Evolutionary conservation across 345 rosid species (phyloP), one percentile per base, ranked within the genome.

Genomic region (Syzygium jambos): DNA sequence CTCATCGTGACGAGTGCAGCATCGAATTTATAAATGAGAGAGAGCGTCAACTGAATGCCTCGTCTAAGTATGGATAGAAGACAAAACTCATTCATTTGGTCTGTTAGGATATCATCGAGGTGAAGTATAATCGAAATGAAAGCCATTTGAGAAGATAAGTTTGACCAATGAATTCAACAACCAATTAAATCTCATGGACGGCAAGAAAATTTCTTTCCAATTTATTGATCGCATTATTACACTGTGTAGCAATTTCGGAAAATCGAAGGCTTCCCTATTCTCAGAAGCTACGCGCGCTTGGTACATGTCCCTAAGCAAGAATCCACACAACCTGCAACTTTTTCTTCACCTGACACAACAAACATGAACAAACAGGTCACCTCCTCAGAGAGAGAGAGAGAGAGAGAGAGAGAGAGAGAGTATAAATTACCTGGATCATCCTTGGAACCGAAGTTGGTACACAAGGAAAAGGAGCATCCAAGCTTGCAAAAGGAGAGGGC

Each of bases 361-460:
- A 25, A 25, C 7, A 57, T 57, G 65, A 30, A 53, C 23, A 14
- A 21, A 52, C 34, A 34, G 23, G 21, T 85, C 22, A 85, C 34
- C 34, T 61, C 73, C 25, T 56, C 27, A 4, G 29, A 23, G 63
- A 23, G 63, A 23, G 46, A 43, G 46, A 34, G 49, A 78, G 38
- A 78, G 14, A 38, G 51, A 49, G 51, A 49, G 51, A 49, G 51
- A 51, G 52, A 51, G 52, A 80, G 41, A 51, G 19, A 78, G 52
- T 56, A 86, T 16, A 1, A 49, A 23, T 89, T 57, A 92, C 94
- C 89, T 4, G 94, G 91, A 41, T 92, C 53, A 15, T 85, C 59
- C 86, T 41, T 87, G 90, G 94, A 84, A 91, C 93, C 92, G 90
- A 91, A 3, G 21, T 87, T 78, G 73, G 93, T 38, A 87, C 95